A percentile compares a stretch with the other conserved stretches of the same genome.
phyloP scores from a whole-genome alignment of 2,329 filamentous ascomycete genomes.

The Diaporthe aspalathi region DNA sequence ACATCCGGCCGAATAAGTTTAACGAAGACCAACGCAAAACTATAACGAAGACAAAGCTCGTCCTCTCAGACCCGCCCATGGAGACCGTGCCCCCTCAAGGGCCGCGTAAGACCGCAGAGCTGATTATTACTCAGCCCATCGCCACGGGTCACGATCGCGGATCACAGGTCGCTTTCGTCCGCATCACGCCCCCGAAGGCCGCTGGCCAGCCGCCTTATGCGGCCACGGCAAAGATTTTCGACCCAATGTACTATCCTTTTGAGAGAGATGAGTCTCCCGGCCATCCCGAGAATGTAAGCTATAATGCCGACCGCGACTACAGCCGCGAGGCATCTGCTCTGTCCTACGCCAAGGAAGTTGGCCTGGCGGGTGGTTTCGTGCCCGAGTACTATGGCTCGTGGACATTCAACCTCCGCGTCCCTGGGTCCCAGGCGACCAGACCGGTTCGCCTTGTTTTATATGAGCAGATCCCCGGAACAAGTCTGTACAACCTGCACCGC shows the following conservation, averaged over 20 bases:
- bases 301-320: not conserved
- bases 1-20: not conserved
- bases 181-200: not conserved
- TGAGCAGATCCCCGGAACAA: not conserved
- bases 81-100: not conserved
- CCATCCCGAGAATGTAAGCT: not conserved
- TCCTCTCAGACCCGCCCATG: not conserved
- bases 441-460: not conserved
- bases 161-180: slow-evolving; percentile 17
- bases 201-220: not conserved
- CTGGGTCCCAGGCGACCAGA: slow-evolving; percentile 5
- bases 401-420: not conserved
- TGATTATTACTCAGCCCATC: not conserved
- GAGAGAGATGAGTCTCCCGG: not conserved
- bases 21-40: not conserved
- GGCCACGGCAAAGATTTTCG: slow-evolving; percentile 5
- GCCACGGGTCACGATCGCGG: slow-evolving; percentile 2
- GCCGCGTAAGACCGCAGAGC: not conserved
- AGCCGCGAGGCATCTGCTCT: slow-evolving; percentile 17
- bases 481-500: not conserved
- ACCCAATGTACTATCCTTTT: slow-evolving; percentile 5
- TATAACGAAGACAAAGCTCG: not conserved
- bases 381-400: not conserved
- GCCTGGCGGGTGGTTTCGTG: slow-evolving; percentile 1
- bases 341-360: not conserved